Evolutionary conservation across 2,329 filamentous ascomycete genomes (phyloP).

Genomic region (Pseudogymnoascus sp.): DNA sequence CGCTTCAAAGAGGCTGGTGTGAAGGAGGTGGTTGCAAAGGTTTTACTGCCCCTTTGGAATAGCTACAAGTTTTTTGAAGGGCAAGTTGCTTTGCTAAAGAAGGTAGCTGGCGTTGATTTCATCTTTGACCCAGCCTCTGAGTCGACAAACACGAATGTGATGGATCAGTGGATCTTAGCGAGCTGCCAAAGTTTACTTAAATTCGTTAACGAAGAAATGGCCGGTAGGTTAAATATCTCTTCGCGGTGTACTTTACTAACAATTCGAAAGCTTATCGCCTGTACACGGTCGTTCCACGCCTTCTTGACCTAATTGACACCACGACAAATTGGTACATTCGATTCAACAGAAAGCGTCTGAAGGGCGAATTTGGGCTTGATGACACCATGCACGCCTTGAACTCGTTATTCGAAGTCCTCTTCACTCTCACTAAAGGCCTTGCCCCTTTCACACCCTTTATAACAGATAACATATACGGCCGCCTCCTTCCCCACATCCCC

Average conservation of each 20-base stretch:
- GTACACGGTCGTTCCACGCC: constrained; percentile 84
- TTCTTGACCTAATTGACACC: constrained; percentile 82
- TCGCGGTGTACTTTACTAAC: constrained; percentile 11
- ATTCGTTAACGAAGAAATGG: constrained; percentile 92
- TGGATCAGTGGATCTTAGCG: constrained; percentile 93
- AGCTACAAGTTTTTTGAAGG: constrained; percentile 95
- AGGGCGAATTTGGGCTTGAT: constrained; percentile 78
- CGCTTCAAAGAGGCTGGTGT: constrained; percentile 89
- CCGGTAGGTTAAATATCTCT: constrained; percentile 43
- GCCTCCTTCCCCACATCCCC: constrained; percentile 75
- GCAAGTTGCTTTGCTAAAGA: constrained; percentile 79
- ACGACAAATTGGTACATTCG: constrained; percentile 99
- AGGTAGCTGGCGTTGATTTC: constrained; percentile 71
- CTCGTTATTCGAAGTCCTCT: constrained; percentile 88
- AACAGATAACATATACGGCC: constrained; percentile 87
- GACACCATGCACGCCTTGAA: constrained; percentile 90
- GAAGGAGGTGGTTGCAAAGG: constrained; percentile 90
- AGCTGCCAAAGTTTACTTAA: constrained; percentile 85
- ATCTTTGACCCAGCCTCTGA: constrained; percentile 71
- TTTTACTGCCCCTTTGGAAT: constrained; percentile 88
- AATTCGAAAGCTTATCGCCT: constrained; percentile 55
- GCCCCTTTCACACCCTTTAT: constrained; percentile 96
- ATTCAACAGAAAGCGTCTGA: constrained; percentile 84
- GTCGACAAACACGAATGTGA: constrained; percentile 77
- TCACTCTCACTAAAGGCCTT: constrained; percentile 77